Conservation (phyloP, 331 rosid genomes). For the Spiraea crenata region DNA sequence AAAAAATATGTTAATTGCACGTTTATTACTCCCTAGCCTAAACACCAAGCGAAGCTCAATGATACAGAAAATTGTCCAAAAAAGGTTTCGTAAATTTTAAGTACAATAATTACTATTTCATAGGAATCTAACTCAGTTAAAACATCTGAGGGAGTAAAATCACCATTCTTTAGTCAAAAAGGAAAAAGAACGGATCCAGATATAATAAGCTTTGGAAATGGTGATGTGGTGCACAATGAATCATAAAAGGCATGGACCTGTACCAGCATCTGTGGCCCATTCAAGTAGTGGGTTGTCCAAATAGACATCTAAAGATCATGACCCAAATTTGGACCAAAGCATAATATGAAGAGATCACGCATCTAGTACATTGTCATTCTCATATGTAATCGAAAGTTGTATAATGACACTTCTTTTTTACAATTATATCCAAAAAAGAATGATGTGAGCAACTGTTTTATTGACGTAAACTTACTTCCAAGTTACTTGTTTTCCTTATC, state of each 20-base stretch:
- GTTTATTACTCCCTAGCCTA: too few relatives aligned
- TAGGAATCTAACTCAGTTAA: too few relatives aligned
- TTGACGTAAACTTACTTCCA: not conserved
- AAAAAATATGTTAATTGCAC: too few relatives aligned
- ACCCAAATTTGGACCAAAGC: not conserved
- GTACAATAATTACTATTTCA: too few relatives aligned
- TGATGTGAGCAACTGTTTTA: not conserved
- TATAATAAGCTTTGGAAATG: slow-evolving; percentile 21
- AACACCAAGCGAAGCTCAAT: too few relatives aligned
- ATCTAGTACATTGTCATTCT: slow-evolving; percentile 11
- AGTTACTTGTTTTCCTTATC: not conserved
- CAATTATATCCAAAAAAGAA: not conserved
- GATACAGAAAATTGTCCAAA: too few relatives aligned
- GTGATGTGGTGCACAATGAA: slow-evolving; percentile 28
- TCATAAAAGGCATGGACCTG: slow-evolving; percentile 37
- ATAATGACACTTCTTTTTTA: not conserved
- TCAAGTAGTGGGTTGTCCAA: slow-evolving; percentile 37
- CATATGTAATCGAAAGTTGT: not conserved
- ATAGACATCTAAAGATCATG: slow-evolving; percentile 10
- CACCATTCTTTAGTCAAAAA: not conserved
- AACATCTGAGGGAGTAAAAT: too few relatives aligned
- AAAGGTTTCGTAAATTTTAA: too few relatives aligned
- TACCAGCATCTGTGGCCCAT: slow-evolving; percentile 31
- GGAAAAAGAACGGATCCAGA: slow-evolving; percentile 1
- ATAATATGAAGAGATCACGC: not conserved